Conservation (phyloP, 2,329 filamentous ascomycete species). For the Clarireedia sp. region DNA sequence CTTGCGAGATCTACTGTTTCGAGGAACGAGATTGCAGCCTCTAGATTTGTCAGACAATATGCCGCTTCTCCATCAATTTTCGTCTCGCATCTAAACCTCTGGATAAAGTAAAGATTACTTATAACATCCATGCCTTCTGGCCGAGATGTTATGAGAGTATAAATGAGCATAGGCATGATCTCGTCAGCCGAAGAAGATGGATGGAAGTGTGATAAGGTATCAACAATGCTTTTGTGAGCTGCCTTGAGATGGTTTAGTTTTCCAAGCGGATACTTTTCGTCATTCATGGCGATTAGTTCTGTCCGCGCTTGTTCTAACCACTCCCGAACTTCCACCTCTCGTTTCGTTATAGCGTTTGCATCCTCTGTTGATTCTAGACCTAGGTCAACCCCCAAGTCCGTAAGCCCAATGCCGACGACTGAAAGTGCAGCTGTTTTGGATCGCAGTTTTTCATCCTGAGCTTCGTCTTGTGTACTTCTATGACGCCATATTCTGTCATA, state of each 20-base stretch:
- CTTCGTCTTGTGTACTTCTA: constrained; percentile 84
- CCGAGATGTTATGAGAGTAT: constrained; percentile 84
- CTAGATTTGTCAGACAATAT: constrained; percentile 92
- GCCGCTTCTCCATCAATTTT: constrained; percentile 91
- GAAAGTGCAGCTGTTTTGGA: constrained; percentile 87
- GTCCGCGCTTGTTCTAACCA: constrained; percentile 64
- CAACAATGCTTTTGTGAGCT: constrained; percentile 90
- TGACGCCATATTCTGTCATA: constrained; percentile 90
- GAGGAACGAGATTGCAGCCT: constrained; percentile 88
- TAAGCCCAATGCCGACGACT: constrained; percentile 83
- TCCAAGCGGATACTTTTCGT: constrained; percentile 78
- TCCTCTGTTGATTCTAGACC: constrained; percentile 47
- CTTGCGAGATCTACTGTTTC: constrained; percentile 93
- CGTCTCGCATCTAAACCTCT: constrained; percentile 75
- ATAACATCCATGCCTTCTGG: constrained; percentile 81
- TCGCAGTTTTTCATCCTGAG: constrained; percentile 85
- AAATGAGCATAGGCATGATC: constrained; percentile 94
- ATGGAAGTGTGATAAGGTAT: constrained; percentile 63
- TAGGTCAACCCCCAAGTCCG: constrained; percentile 74
- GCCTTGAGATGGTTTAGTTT: constrained; percentile 85
- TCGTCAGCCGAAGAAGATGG: constrained; percentile 89
- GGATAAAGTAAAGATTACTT: constrained; percentile 92
- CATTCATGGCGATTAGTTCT: constrained; percentile 73
- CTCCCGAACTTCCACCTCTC: constrained; percentile 59
- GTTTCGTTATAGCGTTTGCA: constrained; percentile 49